Conservation (phyloP, 1,139 yeast genomes). For the Meyerozyma sp. region DNA sequence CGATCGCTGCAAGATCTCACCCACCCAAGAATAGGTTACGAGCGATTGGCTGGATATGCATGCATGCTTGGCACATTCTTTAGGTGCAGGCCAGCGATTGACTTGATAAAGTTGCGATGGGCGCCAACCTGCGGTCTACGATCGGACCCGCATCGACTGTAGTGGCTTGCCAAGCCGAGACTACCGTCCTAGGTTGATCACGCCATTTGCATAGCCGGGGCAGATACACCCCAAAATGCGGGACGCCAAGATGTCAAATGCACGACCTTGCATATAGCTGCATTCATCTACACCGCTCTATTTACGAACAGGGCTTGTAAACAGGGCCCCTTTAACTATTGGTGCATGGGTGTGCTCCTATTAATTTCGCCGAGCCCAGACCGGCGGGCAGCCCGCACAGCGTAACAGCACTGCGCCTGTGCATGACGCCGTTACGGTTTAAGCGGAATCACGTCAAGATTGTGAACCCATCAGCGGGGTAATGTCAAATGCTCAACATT, state of each 20-base stretch:
- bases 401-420: neutral
- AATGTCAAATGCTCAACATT: too few species aligned
- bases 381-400: neutral
- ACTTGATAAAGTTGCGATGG: too few species aligned
- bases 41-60: neutral
- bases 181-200: neutral
- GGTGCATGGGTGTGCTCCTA: neutral
- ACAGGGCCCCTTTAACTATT: neutral
- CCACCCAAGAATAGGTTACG: neutral
- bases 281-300: neutral
- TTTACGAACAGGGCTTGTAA: neutral
- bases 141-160: neutral
- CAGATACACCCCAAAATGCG: neutral
- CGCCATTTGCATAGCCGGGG: neutral
- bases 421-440: too few species aligned
- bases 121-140: too few species aligned
- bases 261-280: conserved; percentile 1
- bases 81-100: neutral
- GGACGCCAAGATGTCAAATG: neutral
- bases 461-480: too few species aligned
- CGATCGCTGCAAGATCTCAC: conserved; percentile 1
- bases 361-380: neutral
- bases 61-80: conserved; percentile 1
- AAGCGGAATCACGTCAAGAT: too few species aligned
- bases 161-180: neutral